A percentile compares a stretch with the other conserved stretches of the same genome.
Evolutionary conservation across 169 alveolate species (phyloP).

Genomic region (Perkinsus olseni): DNA sequence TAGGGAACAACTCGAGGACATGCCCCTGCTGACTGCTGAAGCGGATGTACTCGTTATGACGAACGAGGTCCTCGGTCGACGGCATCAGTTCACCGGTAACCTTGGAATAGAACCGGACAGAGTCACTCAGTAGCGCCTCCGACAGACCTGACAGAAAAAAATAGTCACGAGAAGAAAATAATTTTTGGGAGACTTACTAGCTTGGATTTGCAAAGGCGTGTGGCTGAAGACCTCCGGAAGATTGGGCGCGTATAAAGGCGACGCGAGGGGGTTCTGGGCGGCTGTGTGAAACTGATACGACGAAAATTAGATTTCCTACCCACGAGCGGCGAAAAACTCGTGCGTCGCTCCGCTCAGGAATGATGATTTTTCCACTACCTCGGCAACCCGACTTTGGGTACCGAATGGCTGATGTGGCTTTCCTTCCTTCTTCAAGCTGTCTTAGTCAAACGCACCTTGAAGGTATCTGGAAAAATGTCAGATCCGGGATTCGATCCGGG

Average conservation of each 20-base stretch:
- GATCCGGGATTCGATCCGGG: background rate
- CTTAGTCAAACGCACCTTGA: background rate
- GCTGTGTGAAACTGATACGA: background rate
- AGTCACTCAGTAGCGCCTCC: background rate
- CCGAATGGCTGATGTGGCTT: background rate
- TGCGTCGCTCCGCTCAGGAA: background rate
- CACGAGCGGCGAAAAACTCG: too few relatives aligned
- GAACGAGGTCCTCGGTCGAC: background rate
- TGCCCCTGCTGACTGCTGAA: background rate
- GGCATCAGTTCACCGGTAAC: background rate
- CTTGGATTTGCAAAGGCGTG: background rate
- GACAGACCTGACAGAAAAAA: background rate
- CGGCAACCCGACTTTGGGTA: background rate
- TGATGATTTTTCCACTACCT: background rate
- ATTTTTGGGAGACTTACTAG: too few relatives aligned
- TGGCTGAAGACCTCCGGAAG: background rate
- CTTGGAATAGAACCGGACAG: background rate
- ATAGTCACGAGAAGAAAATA: too few relatives aligned
- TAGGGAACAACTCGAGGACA: background rate
- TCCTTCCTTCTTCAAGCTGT: background rate
- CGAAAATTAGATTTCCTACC: too few relatives aligned
- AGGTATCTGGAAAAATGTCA: background rate
- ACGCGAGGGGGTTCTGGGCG: background rate
- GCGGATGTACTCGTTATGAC: background rate
- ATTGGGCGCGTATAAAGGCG: background rate